Evolutionary conservation across 1,284 basidiomycete genomes (phyloP).

Genomic region (Anthracocystis panici-leucophaei): DNA sequence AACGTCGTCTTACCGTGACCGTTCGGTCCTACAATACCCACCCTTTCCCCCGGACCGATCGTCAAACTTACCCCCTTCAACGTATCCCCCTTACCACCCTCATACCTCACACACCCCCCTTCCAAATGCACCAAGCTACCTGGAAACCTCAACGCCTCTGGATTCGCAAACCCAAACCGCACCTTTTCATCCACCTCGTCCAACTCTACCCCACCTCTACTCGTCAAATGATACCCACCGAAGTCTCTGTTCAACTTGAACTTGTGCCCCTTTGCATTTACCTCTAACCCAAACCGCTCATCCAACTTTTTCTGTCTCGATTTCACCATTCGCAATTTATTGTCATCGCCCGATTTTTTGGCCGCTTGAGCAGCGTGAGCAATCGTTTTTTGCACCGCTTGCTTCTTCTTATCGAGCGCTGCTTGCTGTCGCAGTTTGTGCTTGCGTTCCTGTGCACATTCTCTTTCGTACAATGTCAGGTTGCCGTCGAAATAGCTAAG

Average conservation of each 20-base stretch:
- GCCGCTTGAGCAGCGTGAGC: slow-evolving; percentile 74
- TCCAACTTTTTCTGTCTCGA: slow-evolving; percentile 77
- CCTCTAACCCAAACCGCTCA: slow-evolving; percentile 75
- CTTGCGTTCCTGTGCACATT: slow-evolving; percentile 73
- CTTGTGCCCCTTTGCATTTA: slow-evolving; percentile 72
- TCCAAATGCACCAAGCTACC: slow-evolving; percentile 75
- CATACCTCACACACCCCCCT: slow-evolving; percentile 73
- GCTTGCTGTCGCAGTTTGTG: slow-evolving; percentile 74
- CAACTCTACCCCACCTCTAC: slow-evolving; percentile 73
- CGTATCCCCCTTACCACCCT: slow-evolving; percentile 68
- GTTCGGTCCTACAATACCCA: slow-evolving; percentile 75
- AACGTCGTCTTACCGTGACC: slow-evolving; percentile 62
- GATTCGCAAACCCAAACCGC: slow-evolving; percentile 73
- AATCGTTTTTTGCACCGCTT: slow-evolving; percentile 71
- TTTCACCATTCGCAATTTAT: slow-evolving; percentile 74
- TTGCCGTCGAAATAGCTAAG: slow-evolving; percentile 77
- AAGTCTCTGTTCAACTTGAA: slow-evolving; percentile 79
- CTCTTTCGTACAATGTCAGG: slow-evolving; percentile 75
- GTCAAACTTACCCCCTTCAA: slow-evolving; percentile 75
- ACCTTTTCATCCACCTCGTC: slow-evolving; percentile 73
- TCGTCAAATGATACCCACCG: slow-evolving; percentile 72
- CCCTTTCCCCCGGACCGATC: slow-evolving; percentile 74
- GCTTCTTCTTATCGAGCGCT: slow-evolving; percentile 75
- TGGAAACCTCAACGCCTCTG: slow-evolving; percentile 73
- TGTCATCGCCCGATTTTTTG: slow-evolving; percentile 77